Conservation (phyloP, 1,139 yeast genomes). For the Suhomyces terraborum region DNA sequence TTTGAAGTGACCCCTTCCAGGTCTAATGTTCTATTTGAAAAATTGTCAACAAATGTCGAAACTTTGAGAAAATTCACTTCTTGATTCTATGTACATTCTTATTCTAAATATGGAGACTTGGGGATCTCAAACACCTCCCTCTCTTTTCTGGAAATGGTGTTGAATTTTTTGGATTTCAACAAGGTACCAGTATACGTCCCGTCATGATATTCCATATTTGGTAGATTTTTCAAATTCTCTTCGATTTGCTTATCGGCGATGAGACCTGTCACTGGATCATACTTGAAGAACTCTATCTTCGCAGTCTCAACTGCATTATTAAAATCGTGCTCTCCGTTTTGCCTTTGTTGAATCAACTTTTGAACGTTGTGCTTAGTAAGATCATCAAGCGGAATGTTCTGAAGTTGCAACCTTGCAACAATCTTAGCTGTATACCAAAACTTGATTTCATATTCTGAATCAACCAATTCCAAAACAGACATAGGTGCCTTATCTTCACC, state of each 20-base stretch:
- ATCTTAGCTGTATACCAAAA: conserved; percentile 77
- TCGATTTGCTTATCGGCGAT: conserved; percentile 27
- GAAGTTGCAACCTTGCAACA: conserved; percentile 76
- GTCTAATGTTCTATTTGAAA: too few species aligned
- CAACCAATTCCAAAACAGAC: conserved; percentile 86
- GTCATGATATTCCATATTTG: conserved; percentile 33
- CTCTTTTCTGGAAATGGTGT: conserved; percentile 35
- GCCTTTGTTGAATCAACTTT: conserved; percentile 49
- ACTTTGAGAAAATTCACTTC: neutral
- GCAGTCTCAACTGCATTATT: conserved; percentile 64
- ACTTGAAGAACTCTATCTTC: conserved; percentile 42
- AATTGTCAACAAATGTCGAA: too few species aligned
- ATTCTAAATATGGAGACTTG: conserved; percentile 38
- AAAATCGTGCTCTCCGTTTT: conserved; percentile 56
- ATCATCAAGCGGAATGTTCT: conserved; percentile 61
- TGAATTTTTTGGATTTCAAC: conserved; percentile 39
- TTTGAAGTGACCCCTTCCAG: too few species aligned
- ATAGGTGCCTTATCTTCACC: conserved; percentile 90
- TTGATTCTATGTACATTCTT: conserved; percentile 12
- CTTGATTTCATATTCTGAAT: conserved; percentile 68
- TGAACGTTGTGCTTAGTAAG: conserved; percentile 60
- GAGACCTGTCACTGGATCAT: conserved; percentile 27
- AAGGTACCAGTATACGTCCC: conserved; percentile 30
- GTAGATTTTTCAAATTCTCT: conserved; percentile 37
- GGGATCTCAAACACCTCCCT: conserved; percentile 29